Base-by-base conservation (phyloP, 1,284 basidiomycete genomes). In the Termitomyces sp. region DNA sequence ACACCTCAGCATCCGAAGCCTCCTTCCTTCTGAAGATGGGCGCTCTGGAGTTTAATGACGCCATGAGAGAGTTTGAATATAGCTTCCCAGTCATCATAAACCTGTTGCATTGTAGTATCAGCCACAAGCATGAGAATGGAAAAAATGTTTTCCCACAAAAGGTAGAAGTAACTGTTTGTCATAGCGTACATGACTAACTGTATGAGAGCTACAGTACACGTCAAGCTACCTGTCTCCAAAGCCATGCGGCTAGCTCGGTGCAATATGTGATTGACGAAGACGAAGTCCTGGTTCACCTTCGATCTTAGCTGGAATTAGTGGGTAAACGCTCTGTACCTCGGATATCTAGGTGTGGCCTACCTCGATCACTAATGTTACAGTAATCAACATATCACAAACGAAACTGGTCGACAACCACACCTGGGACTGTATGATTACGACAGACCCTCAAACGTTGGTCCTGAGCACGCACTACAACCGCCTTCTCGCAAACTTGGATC, bases 21-120 rank as follows among this genome's bases (percentile, higher is more conserved):
- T 24, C 40, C 8, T n/a, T 24, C 8, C 14, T 26, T 24, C 37
- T 42, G 21, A 42, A 42, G 7, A 33, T 8, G 8, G 18, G 14
- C 7, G 30, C 30, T 30, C 26, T 6, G 13, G 52, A 53, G 41
- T 53, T 53, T 13, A 53, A 40, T 9, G 52, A 53, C 5, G 46
- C 46, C 28, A 53, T 28, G 10, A 53, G 35, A 5, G 52, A 53
- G 41, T 53, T 53, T 35, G 52, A 53, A 28, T 49, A 53, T n/a
- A 53, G 16, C 35, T 53, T 53, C 9, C 52, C 40, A 13, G 35
- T 49, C n/a, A 53, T 45, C 14, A 45, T 44, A 1, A 49, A 7
- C n/a, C 52, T 53, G 28, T 24, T 14, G 8, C 3, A 30, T 7
- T 3, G 19, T 16, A 4, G 19, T 3, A 39, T 34, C 11, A 34